Conservation (phyloP, 2,329 filamentous ascomycete species). For the Arachnomyces sp. region DNA sequence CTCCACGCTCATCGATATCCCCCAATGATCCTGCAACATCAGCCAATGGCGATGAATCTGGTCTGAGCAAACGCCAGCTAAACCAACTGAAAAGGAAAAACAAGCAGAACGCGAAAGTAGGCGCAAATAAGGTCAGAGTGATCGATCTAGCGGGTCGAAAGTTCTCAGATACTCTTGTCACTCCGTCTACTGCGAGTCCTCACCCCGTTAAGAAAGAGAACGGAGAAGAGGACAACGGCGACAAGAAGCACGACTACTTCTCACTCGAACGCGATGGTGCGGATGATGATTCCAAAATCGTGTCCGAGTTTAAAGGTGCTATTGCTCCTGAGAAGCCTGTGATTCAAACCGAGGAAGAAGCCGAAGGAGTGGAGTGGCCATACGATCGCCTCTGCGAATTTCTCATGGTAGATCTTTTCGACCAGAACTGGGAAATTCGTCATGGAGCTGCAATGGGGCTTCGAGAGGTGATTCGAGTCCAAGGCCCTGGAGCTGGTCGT, state of each 20-base stretch:
- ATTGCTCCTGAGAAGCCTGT: conserved; percentile 75
- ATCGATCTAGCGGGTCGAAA: conserved; percentile 72
- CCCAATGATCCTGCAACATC: conserved; percentile 37
- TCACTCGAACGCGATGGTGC: conserved; percentile 71
- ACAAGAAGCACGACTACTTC: conserved; percentile 74
- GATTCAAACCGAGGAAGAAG: conserved; percentile 67
- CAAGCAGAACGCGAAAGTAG: conserved; percentile 81
- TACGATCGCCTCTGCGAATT: conserved; percentile 92
- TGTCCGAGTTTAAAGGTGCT: conserved; percentile 90
- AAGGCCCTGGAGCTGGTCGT: conserved; percentile 81
- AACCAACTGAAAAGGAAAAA: conserved; percentile 92
- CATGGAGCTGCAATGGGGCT: conserved; percentile 95
- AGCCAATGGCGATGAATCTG: conserved; percentile 55
- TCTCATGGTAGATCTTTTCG: conserved; percentile 86
- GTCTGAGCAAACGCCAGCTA: conserved; percentile 83
- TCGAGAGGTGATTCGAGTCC: conserved; percentile 83
- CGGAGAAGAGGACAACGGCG: conserved; percentile 52
- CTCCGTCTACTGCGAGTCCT: conserved; percentile 46
- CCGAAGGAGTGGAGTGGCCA: conserved; percentile 82
- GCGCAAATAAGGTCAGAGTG: conserved; percentile 80
- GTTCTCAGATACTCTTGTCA: conserved; percentile 58
- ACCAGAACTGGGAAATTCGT: conserved; percentile 87
- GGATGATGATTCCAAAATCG: conserved; percentile 85
- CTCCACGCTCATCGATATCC: conserved; percentile 37
- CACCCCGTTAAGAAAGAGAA: conserved; percentile 55